Base-by-base conservation (phyloP, 2,329 filamentous ascomycete genomes). In the Coniochaeta sp. region DNA sequence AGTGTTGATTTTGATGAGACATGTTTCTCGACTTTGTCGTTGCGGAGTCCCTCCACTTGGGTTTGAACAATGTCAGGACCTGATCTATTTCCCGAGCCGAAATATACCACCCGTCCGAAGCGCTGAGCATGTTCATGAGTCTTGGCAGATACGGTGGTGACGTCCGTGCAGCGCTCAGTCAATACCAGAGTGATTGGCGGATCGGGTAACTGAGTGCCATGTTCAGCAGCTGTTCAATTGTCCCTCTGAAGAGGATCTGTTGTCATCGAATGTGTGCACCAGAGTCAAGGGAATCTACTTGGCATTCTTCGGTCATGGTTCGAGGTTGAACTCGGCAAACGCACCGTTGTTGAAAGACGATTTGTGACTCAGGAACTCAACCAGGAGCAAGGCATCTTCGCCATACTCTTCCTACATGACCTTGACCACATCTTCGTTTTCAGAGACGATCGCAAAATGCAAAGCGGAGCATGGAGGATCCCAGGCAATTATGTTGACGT, bases 401-500 rank as follows among this genome's bases (percentile, higher is more conserved):
- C 90, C 91, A 67, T 90, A 95, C 63, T 87, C 77, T 61, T 76
- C 56, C 6, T 89, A 88, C 7, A 96, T 81, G 26, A 85, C 72
- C 61, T 87, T 83, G 16, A 93, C 89, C 12, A 86, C 82, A 4
- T 88, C 81, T 28, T 82, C 76, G 64, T 93, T 87, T 0, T 90
- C 90, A 62, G 85, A 83, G 1, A 90, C 71, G 62, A 96, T 91
- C 8, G 91, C 91, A 31, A 92, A 80, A 70, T 96, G 91, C 6
- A 96, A 78, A 1, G 91, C 85, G 14, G 88, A 89, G 61, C 86
- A 84, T 5, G 87, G 85, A 6, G 80, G 82, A 66, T 96, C 91
- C 91, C 91, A 96, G 1, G 90, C 85, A n/a, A 89, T 70, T 1
- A 89, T 82, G 64, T 96, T 87, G 62, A 93, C 81, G 65, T 95